A percentile compares a stretch with the other conserved stretches of the same genome.
These are phyloP conservation scores for Opeltia flavorubescens DNA, from an alignment of 495 filamentous ascomycete genomes.

Conservation along the genomic window DNA sequence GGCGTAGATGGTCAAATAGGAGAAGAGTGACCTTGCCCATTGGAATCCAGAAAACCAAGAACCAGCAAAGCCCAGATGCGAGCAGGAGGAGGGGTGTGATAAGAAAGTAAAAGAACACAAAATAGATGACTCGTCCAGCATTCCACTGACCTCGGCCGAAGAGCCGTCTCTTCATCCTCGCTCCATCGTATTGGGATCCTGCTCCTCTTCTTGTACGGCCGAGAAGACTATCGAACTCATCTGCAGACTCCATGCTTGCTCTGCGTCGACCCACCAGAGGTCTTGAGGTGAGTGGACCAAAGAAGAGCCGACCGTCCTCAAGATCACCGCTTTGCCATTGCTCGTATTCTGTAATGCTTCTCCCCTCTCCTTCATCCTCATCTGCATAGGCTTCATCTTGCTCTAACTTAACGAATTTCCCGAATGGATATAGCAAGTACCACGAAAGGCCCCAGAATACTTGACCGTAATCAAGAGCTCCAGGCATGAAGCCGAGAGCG, in stretches of 20 bases:
- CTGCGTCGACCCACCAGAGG: conserved; percentile 82
- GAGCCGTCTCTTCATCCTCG: conserved; percentile 66
- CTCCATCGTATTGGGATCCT: conserved; percentile 32
- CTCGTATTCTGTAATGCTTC: conserved; percentile 97
- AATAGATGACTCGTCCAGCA: conserved; percentile 85
- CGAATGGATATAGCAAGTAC: conserved; percentile 93
- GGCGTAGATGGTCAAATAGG: conserved; percentile 78
- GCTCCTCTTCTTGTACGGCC: conserved; percentile 46
- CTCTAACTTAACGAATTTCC: conserved; percentile 83
- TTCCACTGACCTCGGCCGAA: conserved; percentile 97
- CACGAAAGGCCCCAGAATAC: conserved; percentile 71
- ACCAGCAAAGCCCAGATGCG: conserved; percentile 82
- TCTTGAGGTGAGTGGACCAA: conserved; percentile 66
- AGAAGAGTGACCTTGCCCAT: conserved; percentile 94
- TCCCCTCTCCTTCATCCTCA: conserved; percentile 96
- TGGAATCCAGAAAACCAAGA: conserved; percentile 93
- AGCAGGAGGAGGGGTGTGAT: conserved; percentile 80
- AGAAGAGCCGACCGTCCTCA: conserved; percentile 90
- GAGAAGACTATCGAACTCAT: conserved; percentile 81
- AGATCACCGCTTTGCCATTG: conserved; percentile 97
- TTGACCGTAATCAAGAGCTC: conserved; percentile 72
- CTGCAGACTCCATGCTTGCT: conserved; percentile 73
- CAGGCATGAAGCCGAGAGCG: conserved; percentile 61
- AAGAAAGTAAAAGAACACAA: conserved; percentile 88
- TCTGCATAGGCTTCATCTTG: conserved; percentile 89